Conservation (phyloP, 805 yeast genomes). For the Wickerhamomyces hampshirensis region DNA sequence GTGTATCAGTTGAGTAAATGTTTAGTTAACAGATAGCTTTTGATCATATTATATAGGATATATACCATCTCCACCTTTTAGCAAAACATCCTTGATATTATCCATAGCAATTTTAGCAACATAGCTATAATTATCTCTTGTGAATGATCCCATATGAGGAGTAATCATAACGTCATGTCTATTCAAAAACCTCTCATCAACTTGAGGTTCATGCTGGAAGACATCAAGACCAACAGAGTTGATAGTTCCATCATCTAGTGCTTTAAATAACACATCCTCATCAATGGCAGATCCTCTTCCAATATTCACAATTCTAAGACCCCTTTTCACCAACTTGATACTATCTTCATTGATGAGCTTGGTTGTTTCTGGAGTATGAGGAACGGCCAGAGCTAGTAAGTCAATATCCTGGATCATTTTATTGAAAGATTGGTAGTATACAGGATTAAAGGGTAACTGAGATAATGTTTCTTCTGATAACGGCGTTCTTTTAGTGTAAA, state of each 20-base stretch:
- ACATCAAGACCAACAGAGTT: constrained; percentile 72
- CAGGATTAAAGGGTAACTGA: constrained; percentile 40
- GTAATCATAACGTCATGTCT: constrained; percentile 53
- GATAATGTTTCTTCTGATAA: constrained; percentile 32
- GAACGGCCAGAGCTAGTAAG: constrained; percentile 61
- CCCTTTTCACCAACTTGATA: constrained; percentile 42
- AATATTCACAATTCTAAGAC: constrained; percentile 63
- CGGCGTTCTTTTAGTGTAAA: constrained; percentile 53
- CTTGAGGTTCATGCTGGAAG: constrained; percentile 55
- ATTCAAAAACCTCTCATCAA: constrained; percentile 42
- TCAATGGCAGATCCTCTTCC: constrained; percentile 72
- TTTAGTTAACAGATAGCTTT: too few relatives aligned
- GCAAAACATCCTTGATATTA: constrained; percentile 32
- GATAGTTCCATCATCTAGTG: constrained; percentile 54
- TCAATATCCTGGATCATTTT: constrained; percentile 40
- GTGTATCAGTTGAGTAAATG: neutral
- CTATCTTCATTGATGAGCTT: constrained; percentile 47
- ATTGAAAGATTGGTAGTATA: constrained; percentile 42
- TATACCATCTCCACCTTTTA: constrained; percentile 15
- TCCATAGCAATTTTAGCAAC: constrained; percentile 50
- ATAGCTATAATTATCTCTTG: constrained; percentile 47
- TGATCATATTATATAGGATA: constrained; percentile 5
- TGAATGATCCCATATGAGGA: constrained; percentile 73
- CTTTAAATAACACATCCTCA: constrained; percentile 59
- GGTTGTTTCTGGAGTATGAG: constrained; percentile 54